Conservation (phyloP, 768 basidiomycete species). For the Leccinum arenicola region DNA sequence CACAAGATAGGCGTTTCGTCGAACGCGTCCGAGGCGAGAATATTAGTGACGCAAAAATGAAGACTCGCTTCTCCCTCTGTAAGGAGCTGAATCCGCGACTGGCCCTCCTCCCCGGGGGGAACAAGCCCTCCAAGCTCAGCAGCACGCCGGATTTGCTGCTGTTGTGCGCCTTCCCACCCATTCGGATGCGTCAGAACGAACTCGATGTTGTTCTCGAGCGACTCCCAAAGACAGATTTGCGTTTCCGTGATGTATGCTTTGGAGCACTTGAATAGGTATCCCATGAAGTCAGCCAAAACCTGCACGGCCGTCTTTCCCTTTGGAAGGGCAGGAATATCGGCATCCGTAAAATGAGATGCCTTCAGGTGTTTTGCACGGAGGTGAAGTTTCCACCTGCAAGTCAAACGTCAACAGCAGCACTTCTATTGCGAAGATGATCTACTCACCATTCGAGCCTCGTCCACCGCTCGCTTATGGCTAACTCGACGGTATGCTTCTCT, state of each 20-base stretch:
- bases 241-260: conserved; percentile 43
- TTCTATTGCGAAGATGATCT: no score
- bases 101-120: conserved; percentile 35
- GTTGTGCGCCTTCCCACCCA: conserved; percentile 60
- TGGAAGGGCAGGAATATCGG: conserved; percentile 13
- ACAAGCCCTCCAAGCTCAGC: conserved; percentile 49
- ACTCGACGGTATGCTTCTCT: conserved; percentile 30
- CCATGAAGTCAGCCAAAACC: conserved; percentile 40
- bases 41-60: conserved; percentile 51
- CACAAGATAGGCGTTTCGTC: conserved; percentile 7
- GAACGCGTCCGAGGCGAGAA: conserved; percentile 34
- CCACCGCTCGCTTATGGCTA: conserved; percentile 39
- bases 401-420: not conserved
- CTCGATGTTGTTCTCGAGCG: conserved; percentile 40
- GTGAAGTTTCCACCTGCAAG: conserved; percentile 34
- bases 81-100: conserved; percentile 46
- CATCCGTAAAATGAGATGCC: conserved; percentile 22
- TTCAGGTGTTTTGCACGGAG: conserved; percentile 30
- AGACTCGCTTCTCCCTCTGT: conserved; percentile 58
- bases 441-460: conserved; percentile 40
- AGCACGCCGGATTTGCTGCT: conserved; percentile 50
- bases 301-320: conserved; percentile 11
- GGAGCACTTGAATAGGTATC: conserved; percentile 42
- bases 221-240: conserved; percentile 41
- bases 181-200: conserved; percentile 60